phyloP scores from a whole-genome alignment of 495 filamentous ascomycete genomes.

The Xylaria cubensis region DNA sequence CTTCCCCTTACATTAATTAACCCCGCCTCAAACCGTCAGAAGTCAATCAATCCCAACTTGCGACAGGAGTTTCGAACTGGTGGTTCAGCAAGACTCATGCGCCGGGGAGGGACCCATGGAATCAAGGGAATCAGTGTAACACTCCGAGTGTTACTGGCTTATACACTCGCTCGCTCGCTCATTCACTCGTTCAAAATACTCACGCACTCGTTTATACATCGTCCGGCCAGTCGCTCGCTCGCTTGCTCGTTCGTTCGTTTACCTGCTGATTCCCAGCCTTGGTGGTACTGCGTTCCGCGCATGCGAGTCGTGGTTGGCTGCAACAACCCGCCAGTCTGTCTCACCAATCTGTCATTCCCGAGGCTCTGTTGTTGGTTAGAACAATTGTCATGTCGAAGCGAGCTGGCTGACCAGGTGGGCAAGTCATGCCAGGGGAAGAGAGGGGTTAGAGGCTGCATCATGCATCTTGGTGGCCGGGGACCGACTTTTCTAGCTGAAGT shows the following conservation, averaged over 20 bases:
- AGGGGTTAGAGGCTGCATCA: constrained; percentile 16
- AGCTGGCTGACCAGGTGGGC: constrained; percentile 2
- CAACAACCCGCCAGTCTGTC: background rate
- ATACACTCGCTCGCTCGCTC: constrained; percentile 7
- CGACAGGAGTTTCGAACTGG: constrained; percentile 21
- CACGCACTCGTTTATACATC: constrained; percentile 8
- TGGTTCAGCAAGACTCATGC: constrained; percentile 9
- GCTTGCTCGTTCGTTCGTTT: constrained; percentile 3
- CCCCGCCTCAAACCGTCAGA: constrained; percentile 11
- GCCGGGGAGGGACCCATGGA: background rate
- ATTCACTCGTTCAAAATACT: background rate
- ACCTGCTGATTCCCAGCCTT: background rate
- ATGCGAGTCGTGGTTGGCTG: constrained; percentile 18
- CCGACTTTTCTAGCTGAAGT: constrained; percentile 13
- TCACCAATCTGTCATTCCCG: constrained; percentile 17
- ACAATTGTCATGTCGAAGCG: constrained; percentile 27
- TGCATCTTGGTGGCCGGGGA: constrained; percentile 22
- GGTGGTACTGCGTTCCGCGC: background rate
- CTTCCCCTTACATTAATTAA: constrained; percentile 1
- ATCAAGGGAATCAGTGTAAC: background rate
- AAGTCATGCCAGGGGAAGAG: constrained; percentile 19
- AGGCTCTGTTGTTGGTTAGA: constrained; percentile 22
- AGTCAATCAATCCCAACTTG: constrained; percentile 20
- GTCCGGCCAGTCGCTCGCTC: background rate
- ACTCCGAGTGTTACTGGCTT: constrained; percentile 2